phyloP scores from a whole-genome alignment of 2,329 filamentous ascomycete species.

The Scedosporium apiospermum region DNA sequence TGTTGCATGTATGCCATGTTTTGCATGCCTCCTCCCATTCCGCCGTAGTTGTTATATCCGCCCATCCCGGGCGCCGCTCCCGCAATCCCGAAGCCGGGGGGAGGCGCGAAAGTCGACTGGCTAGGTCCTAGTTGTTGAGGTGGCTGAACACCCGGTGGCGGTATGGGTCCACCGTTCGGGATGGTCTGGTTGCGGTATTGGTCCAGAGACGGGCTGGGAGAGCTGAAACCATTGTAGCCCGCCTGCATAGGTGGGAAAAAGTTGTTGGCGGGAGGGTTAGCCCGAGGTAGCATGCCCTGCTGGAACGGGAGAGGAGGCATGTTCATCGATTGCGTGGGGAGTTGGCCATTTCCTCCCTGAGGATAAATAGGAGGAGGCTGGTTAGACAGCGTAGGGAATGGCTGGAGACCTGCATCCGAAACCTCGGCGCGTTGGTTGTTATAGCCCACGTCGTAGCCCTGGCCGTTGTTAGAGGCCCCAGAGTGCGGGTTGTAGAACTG shows the following conservation, averaged over 20 bases:
- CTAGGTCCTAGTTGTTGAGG: conserved; percentile 27
- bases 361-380: conserved; percentile 44
- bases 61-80: conserved; percentile 20
- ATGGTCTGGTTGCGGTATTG: conserved; percentile 40
- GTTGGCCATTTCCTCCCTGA: conserved; percentile 30
- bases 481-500: conserved; percentile 46
- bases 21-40: conserved; percentile 30
- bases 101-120: conserved; percentile 20
- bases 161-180: conserved; percentile 10
- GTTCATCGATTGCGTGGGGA: conserved; percentile 33
- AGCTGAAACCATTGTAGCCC: conserved; percentile 44
- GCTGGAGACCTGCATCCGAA: conserved; percentile 27
- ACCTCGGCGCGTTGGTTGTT: conserved; percentile 41
- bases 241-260: conserved; percentile 48
- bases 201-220: conserved; percentile 38
- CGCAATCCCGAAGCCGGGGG: conserved; percentile 40
- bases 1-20: conserved; percentile 46
- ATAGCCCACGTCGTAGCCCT: conserved; percentile 43
- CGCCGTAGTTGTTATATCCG: conserved; percentile 35
- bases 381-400: conserved; percentile 40
- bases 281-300: conserved; percentile 46
- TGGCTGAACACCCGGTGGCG: conserved; percentile 42
- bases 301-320: conserved; percentile 51
- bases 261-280: conserved; percentile 43
- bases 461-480: conserved; percentile 22